Base-by-base conservation (phyloP, 192 early-diverging fungal species). In the Phycomyces nitens region DNA sequence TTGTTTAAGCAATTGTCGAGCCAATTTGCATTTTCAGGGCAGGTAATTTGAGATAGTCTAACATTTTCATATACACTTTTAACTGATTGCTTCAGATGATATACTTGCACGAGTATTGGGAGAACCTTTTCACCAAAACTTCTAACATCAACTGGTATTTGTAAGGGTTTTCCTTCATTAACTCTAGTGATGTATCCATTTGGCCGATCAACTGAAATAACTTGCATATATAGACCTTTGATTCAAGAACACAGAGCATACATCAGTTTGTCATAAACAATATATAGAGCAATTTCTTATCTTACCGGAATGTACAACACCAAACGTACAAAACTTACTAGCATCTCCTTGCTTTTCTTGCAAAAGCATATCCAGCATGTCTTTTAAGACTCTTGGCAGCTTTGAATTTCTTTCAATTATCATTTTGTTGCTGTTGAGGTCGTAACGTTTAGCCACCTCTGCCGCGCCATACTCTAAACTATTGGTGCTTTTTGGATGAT, bases 51-150 rank as follows among this genome's bases (percentile, higher is more conserved):
- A 58, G 42, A 58, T 14, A 42, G 21, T 58, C n/a, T n/a, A 20
- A 43, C 40, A 41, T 58, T 58, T 58, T 58, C 39, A 21, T 58
- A 58, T 58, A 58, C 39, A 58, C 34, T 41, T 58, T 39, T 58
- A 58, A 43, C 56, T 41, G 42, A 12, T 58, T 58, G 39, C 56
- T 58, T 58, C 39, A 58, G 56, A 41, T 58, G 41, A 58, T 44
- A 58, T 58, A 58, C 56, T 58, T 58, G 56, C 38, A 58, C 56
- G 56, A 58, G 39, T 40, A 58, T 58, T 14, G 56, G 56, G 39
- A 58, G 56, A 58, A 58, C 56, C 56, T 58, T 58, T 21, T 44
- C 38, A 41, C 56, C 53, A 9, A 55, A 55, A n/a, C 53, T 29
- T 16, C 0, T 9, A 34, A 55, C 39, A 58, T 58, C 39, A 58